Evolutionary conservation across 441 rosid genomes (phyloP).

Genomic region (Eruca vesicaria): DNA sequence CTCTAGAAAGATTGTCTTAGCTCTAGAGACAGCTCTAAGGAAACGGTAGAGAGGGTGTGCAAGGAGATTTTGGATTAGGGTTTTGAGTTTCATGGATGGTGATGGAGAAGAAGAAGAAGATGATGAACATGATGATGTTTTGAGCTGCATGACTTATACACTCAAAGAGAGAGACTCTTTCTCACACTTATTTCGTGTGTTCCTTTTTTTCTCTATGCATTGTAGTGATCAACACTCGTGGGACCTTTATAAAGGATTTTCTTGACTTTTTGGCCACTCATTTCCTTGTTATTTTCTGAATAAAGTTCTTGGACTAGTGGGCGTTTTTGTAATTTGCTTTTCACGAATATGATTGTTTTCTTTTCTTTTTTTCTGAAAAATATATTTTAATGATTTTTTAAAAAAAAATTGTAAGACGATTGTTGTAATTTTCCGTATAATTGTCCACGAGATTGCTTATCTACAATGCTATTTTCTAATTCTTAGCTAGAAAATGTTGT

Average conservation of each 20-base stretch:
- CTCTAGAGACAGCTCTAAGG: slow-evolving; percentile 57
- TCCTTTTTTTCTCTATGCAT: slow-evolving; percentile 2
- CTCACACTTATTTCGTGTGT: slow-evolving; percentile 25
- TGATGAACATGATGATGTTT: slow-evolving; percentile 22
- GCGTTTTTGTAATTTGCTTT: slow-evolving; percentile 21
- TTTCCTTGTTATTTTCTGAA: not conserved
- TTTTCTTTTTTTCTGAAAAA: too few species aligned
- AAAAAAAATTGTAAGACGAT: not conserved
- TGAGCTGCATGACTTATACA: slow-evolving; percentile 24
- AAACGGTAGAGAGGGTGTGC: slow-evolving; percentile 52
- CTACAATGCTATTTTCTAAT: not conserved
- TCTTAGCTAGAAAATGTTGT: slow-evolving; percentile 3
- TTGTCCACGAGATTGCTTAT: not conserved
- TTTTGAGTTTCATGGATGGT: slow-evolving; percentile 48
- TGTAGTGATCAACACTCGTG: slow-evolving; percentile 21
- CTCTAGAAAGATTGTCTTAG: slow-evolving; percentile 52
- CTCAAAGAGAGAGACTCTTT: slow-evolving; percentile 6
- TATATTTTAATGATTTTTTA: too few species aligned
- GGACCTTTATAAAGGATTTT: slow-evolving; percentile 37
- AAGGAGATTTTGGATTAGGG: slow-evolving; percentile 55
- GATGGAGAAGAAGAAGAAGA: slow-evolving; percentile 55
- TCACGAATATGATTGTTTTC: not conserved
- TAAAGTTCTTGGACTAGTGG: slow-evolving; percentile 9
- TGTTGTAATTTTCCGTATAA: slow-evolving; percentile 21
- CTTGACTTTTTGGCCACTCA: slow-evolving; percentile 29